Percentiles rank a stretch among this genome's conserved stretches.
Evolutionary conservation across 2,329 filamentous ascomycete species (phyloP).

Genomic region (Arthroderma sp.): DNA sequence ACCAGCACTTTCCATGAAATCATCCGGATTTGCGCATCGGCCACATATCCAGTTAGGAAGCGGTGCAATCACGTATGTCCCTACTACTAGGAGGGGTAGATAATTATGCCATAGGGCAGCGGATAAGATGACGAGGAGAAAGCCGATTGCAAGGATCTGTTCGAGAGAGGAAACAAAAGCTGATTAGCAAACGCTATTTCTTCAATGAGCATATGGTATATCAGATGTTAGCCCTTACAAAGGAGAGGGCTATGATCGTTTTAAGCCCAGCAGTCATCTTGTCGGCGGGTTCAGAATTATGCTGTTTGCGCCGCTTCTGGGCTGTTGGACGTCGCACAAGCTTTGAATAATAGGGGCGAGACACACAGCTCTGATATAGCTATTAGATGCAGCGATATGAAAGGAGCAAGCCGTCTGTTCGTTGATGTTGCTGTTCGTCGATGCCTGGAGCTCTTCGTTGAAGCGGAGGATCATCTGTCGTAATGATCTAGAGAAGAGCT

Average conservation of each 20-base stretch:
- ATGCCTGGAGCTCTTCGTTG: background rate
- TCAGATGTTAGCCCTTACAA: constrained; percentile 42
- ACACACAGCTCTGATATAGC: background rate
- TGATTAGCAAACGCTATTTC: background rate
- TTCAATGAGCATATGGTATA: background rate
- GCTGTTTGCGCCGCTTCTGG: too few species aligned
- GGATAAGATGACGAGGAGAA: constrained; percentile 96
- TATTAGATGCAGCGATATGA: background rate
- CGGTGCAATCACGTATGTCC: constrained; percentile 85
- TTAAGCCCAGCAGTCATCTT: constrained; percentile 74
- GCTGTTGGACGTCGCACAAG: too few species aligned
- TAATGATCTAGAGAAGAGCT: background rate
- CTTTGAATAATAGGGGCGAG: too few species aligned
- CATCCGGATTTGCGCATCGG: constrained; percentile 80
- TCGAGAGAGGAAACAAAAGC: background rate
- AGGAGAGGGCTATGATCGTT: constrained; percentile 97
- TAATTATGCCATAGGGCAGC: constrained; percentile 92
- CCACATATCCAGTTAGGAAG: constrained; percentile 93
- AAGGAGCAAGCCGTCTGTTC: background rate
- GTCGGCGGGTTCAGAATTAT: constrained; percentile 12
- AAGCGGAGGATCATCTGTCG: background rate
- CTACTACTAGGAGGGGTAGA: constrained; percentile 88
- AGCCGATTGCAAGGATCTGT: constrained; percentile 86
- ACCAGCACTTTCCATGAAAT: constrained; percentile 78
- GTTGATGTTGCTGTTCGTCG: background rate